Conservation (phyloP, 106 monocot species). For the Apostasia shenzhenica region DNA sequence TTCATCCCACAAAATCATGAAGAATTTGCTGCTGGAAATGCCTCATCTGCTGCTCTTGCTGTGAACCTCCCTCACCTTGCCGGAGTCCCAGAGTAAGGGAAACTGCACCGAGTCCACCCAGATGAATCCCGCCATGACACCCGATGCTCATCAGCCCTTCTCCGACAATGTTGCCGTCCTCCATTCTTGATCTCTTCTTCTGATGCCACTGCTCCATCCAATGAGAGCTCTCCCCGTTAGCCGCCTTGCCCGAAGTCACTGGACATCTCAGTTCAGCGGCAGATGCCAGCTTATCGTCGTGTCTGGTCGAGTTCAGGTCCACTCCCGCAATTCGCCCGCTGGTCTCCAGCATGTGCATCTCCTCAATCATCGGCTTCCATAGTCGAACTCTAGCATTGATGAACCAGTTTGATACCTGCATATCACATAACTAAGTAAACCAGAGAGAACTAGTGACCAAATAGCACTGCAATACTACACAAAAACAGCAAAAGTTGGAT, state of each 20-base stretch:
- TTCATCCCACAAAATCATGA: slow-evolving; percentile 40
- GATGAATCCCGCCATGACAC: slow-evolving; percentile 26
- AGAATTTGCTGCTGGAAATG: slow-evolving; percentile 34
- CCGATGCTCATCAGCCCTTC: slow-evolving; percentile 16
- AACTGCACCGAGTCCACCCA: slow-evolving; percentile 37
- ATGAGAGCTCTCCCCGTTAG: background rate
- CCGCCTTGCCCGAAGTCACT: slow-evolving; percentile 12
- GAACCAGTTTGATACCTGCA: slow-evolving; percentile 66
- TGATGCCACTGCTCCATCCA: slow-evolving; percentile 26
- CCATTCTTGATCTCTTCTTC: slow-evolving; percentile 39
- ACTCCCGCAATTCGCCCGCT: slow-evolving; percentile 17
- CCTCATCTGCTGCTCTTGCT: slow-evolving; percentile 32
- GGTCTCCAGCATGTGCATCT: slow-evolving; percentile 57
- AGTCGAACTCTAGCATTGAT: slow-evolving; percentile 51
- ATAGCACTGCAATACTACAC: background rate
- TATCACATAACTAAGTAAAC: background rate
- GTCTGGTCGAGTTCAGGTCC: slow-evolving; percentile 32
- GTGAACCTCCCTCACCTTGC: slow-evolving; percentile 26
- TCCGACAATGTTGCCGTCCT: slow-evolving; percentile 19
- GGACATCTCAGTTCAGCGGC: slow-evolving; percentile 4
- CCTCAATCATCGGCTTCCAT: slow-evolving; percentile 64
- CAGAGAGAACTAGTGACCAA: too few species aligned
- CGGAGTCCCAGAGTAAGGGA: slow-evolving; percentile 42
- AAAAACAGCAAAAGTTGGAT: background rate
- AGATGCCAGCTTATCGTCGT: slow-evolving; percentile 1